Percentiles rank a stretch among this genome's conserved stretches.
phyloP scores from a whole-genome alignment of 768 basidiomycete genomes.

The Lactifluus piperatus region DNA sequence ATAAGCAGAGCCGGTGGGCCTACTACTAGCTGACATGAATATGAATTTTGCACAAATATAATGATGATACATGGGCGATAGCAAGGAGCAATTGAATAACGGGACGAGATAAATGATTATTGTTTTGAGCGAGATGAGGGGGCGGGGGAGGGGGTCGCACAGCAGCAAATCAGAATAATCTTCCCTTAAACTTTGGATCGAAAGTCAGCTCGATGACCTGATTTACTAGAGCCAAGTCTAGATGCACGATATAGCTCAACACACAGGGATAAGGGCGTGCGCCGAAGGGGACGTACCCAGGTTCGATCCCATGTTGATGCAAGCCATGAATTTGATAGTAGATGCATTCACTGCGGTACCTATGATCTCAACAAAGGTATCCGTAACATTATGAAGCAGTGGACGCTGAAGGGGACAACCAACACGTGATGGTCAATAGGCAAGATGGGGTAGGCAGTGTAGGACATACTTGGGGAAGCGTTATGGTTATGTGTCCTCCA shows the following conservation, averaged over 20 bases:
- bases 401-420: not conserved
- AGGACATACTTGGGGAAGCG: conserved; percentile 1
- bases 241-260: not conserved
- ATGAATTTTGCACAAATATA: not conserved
- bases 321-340: conserved; percentile 45
- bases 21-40: not conserved
- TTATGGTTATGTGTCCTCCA: conserved; percentile 13
- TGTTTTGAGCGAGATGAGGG: not conserved
- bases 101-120: not conserved
- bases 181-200: conserved; percentile 44
- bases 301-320: conserved; percentile 48
- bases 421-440: not conserved
- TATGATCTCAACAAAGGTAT: conserved; percentile 56
- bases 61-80: conserved; percentile 5
- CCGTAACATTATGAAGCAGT: conserved; percentile 35
- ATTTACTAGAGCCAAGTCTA: conserved; percentile 56
- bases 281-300: conserved; percentile 47
- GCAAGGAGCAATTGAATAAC: not conserved
- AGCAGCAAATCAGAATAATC: conserved; percentile 35
- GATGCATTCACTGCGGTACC: conserved; percentile 49
- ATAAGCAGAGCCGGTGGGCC: conserved; percentile 55
- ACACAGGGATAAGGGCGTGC: not conserved
- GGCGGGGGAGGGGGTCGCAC: not conserved
- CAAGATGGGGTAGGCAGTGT: too few species aligned
- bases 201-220: conserved; percentile 55